These are phyloP conservation scores for Salicornia ramosissima DNA, from an alignment of 148 eudicot genomes.

Conservation along the genomic window DNA sequence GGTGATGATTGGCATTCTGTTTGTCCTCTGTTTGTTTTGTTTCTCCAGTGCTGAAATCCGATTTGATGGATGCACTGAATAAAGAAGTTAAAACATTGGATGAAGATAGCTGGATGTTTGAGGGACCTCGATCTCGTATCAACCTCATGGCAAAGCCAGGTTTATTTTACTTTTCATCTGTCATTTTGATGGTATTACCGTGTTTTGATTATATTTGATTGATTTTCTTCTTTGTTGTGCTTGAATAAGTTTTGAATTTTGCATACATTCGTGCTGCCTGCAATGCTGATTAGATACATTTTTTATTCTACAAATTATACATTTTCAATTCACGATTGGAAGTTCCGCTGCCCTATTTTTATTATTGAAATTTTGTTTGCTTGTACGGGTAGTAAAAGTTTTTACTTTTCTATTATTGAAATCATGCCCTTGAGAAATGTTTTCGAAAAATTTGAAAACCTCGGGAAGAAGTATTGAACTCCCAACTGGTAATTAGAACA, in stretches of 20 bases:
- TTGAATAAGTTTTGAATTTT: not conserved
- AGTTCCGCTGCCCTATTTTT: not conserved
- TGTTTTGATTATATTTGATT: not conserved
- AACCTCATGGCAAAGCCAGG: constrained; percentile 70
- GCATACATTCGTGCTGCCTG: not conserved
- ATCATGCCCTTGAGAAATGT: not conserved
- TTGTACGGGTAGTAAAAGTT: not conserved
- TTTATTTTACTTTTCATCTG: constrained; percentile 18
- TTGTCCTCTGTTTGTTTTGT: not conserved
- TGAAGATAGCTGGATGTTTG: constrained; percentile 96
- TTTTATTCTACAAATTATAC: not conserved
- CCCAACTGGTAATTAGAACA: not conserved
- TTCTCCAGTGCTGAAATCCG: constrained; percentile 63
- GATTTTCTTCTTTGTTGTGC: too few species aligned
- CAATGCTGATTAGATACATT: not conserved
- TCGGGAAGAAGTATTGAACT: not conserved
- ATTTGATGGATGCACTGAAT: constrained; percentile 65
- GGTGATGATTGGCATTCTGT: not conserved
- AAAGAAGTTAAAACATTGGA: constrained; percentile 87
- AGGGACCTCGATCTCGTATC: constrained; percentile 91
- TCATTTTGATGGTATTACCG: not conserved
- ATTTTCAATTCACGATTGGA: not conserved
- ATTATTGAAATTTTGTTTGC: not conserved
- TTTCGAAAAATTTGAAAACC: not conserved
- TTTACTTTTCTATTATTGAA: not conserved